A percentile compares a stretch with the other conserved stretches of the same genome.
Conservation (phyloP, 177 flowering plant genomes). For the Tripterygium wilfordii region DNA sequence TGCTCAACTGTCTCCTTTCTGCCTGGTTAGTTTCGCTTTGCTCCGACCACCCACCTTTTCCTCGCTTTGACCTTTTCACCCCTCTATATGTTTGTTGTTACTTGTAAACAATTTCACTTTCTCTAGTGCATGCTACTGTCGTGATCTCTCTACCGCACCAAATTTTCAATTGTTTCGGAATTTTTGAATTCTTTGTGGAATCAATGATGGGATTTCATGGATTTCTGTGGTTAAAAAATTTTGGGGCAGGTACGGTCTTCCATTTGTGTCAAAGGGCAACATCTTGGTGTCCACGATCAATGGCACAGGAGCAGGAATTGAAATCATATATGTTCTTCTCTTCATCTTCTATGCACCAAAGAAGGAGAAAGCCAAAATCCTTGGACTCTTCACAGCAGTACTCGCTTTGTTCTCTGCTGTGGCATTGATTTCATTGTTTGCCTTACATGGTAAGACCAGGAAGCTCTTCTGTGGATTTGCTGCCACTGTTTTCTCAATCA, state of each 20-base stretch:
- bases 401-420: slow-evolving; percentile 46
- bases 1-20: slow-evolving; percentile 84
- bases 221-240: too few relatives aligned
- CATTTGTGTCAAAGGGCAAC: slow-evolving; percentile 79
- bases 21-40: slow-evolving; percentile 76
- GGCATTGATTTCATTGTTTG: slow-evolving; percentile 60
- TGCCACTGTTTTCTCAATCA: slow-evolving; percentile 71
- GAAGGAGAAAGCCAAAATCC: slow-evolving; percentile 57
- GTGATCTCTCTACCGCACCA: too few relatives aligned
- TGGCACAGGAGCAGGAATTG: slow-evolving; percentile 72
- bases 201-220: too few relatives aligned
- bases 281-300: slow-evolving; percentile 65
- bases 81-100: background rate
- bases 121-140: too few relatives aligned
- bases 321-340: slow-evolving; percentile 53
- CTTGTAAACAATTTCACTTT: too few relatives aligned
- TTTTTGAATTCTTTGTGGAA: too few relatives aligned
- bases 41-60: too few relatives aligned
- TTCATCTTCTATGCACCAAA: slow-evolving; percentile 62
- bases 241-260: slow-evolving; percentile 89
- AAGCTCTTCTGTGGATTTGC: slow-evolving; percentile 77
- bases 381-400: slow-evolving; percentile 36
- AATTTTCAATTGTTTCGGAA: too few relatives aligned
- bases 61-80: background rate
- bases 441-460: slow-evolving; percentile 47